Percentiles rank a stretch among this genome's conserved stretches.
These are phyloP conservation scores for Neoscytalidium dimidiatum DNA, from an alignment of 2,329 filamentous ascomycete species.

Conservation along the genomic window DNA sequence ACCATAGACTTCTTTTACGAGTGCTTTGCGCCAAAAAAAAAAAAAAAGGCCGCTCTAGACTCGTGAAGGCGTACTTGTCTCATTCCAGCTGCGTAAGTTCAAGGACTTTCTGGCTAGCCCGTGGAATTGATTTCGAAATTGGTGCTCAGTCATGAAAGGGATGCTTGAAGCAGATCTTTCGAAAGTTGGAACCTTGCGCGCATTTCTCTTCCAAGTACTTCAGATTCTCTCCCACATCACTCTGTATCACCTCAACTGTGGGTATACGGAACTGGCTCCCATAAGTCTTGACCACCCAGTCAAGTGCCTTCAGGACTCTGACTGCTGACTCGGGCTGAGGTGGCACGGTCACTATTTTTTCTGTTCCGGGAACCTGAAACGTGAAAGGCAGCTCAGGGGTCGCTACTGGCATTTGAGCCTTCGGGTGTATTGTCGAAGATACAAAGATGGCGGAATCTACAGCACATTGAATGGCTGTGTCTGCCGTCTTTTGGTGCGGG, in stretches of 20 bases:
- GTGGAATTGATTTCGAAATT: background rate
- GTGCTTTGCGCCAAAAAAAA: too few species aligned
- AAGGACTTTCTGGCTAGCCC: too few species aligned
- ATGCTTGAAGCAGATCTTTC: constrained; percentile 1
- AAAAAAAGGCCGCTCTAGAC: too few species aligned
- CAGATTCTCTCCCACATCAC: background rate
- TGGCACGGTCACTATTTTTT: background rate
- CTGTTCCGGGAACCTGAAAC: background rate
- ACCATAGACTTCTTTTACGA: too few species aligned
- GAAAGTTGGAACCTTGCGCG: background rate
- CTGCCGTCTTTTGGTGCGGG: background rate
- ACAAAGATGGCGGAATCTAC: background rate
- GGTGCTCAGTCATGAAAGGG: background rate
- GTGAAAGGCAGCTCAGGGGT: background rate
- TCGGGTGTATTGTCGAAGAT: background rate
- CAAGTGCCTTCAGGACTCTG: background rate
- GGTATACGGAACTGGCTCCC: background rate
- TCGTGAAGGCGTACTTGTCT: too few species aligned
- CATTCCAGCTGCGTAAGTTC: too few species aligned
- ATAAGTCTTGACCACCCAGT: background rate
- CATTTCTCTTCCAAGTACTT: background rate
- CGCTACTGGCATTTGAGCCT: background rate
- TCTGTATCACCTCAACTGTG: background rate
- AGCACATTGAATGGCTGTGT: background rate
- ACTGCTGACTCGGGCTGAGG: background rate